A percentile compares a stretch with the other conserved stretches of the same genome.
Conservation (phyloP, 1,284 basidiomycete species). For the Inonotus hispidus region DNA sequence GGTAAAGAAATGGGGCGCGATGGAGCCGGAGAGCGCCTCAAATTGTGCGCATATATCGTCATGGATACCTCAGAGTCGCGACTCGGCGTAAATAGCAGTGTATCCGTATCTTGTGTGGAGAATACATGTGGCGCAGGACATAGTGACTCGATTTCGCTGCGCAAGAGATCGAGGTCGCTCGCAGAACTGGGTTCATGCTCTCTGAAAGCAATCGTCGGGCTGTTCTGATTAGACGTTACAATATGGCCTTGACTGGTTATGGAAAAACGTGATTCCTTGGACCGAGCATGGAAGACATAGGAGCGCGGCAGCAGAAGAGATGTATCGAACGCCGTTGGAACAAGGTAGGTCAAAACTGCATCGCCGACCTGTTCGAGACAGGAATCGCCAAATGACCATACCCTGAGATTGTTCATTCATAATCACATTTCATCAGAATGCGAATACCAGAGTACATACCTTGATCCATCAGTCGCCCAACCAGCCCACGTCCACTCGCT, state of each 20-base stretch:
- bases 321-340: not conserved
- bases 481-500: constrained; percentile 3
- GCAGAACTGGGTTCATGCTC: not conserved
- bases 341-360: constrained; percentile 3
- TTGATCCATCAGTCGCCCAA: constrained; percentile 8
- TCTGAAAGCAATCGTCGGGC: not conserved
- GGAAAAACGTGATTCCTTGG: not conserved
- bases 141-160: not conserved
- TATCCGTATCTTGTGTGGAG: not conserved
- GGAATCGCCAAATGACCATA: not conserved
- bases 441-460: not conserved
- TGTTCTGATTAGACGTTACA: not conserved
- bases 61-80: not conserved
- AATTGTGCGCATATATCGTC: constrained; percentile 4
- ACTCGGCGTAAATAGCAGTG: not conserved
- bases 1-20: not conserved
- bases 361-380: not conserved
- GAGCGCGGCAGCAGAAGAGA: not conserved
- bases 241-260: constrained; percentile 1
- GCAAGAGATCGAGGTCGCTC: not conserved
- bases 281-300: not conserved
- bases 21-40: not conserved
- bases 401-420: not conserved
- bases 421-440: not conserved
- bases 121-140: constrained; percentile 7